phyloP scores from a whole-genome alignment of 2,329 filamentous ascomycete species.

The Penicillium crustosum region DNA sequence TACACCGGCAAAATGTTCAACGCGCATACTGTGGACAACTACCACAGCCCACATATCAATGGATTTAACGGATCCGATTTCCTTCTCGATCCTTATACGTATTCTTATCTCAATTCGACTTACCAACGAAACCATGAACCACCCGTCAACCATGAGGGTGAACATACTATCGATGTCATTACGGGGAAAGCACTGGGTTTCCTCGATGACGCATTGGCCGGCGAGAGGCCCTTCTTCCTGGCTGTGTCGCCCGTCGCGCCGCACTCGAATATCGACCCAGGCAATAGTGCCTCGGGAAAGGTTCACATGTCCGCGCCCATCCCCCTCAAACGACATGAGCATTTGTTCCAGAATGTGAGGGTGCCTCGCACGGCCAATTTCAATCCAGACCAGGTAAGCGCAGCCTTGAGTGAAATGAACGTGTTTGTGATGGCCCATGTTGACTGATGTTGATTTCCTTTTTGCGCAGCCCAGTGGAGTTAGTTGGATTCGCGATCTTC shows the following conservation, averaged over 20 bases:
- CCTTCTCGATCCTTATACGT: conserved; percentile 54
- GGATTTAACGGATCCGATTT: conserved; percentile 47
- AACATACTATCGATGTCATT: conserved; percentile 61
- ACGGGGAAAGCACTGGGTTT: conserved; percentile 60
- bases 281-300: conserved; percentile 24
- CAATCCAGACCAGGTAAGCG: conserved; percentile 59
- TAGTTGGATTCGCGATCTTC: conserved; percentile 48
- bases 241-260: conserved; percentile 66
- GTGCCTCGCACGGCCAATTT: conserved; percentile 65
- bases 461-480: conserved; percentile 41
- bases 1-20: conserved; percentile 60
- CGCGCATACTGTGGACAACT: conserved; percentile 51
- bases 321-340: conserved; percentile 59
- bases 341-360: conserved; percentile 60
- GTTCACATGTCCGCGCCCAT: conserved; percentile 52
- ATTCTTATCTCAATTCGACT: conserved; percentile 65
- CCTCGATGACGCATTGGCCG: conserved; percentile 58
- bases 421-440: neutral
- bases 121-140: conserved; percentile 61
- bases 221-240: conserved; percentile 64
- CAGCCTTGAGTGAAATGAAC: neutral
- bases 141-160: conserved; percentile 56
- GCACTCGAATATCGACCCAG: conserved; percentile 57
- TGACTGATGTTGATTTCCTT: neutral
- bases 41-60: conserved; percentile 41